These are phyloP conservation scores for Candida ponderosae DNA, from an alignment of 805 yeast species.

Conservation along the genomic window DNA sequence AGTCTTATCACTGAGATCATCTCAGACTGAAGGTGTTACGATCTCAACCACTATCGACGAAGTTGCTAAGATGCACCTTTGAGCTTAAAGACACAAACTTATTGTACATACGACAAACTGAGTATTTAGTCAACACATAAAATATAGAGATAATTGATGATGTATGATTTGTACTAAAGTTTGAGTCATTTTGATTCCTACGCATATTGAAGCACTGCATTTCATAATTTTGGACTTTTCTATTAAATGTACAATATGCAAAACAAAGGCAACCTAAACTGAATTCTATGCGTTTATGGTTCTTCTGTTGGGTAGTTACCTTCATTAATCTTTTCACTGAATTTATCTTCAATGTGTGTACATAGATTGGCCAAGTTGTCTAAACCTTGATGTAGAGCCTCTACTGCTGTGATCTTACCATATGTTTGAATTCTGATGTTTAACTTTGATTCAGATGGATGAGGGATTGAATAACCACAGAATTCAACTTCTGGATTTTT, in stretches of 20 bases:
- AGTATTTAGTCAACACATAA: too few species aligned
- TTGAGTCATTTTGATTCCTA: too few species aligned
- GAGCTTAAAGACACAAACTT: too few species aligned
- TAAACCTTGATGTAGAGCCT: slow-evolving; percentile 87
- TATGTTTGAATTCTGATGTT: slow-evolving; percentile 93
- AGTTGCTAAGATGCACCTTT: background rate
- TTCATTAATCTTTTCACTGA: slow-evolving; percentile 58
- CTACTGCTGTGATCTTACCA: slow-evolving; percentile 76
- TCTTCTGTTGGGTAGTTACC: slow-evolving; percentile 42
- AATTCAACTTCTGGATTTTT: slow-evolving; percentile 97
- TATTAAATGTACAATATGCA: too few species aligned
- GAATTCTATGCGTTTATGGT: slow-evolving; percentile 35
- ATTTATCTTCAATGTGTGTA: slow-evolving; percentile 71
- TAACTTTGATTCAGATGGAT: slow-evolving; percentile 87
- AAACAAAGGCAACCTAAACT: too few species aligned
- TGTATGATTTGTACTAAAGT: too few species aligned
- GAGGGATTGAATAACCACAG: slow-evolving; percentile 97
- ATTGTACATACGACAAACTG: too few species aligned
- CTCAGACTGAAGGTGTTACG: slow-evolving; percentile 9
- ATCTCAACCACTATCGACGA: slow-evolving; percentile 7
- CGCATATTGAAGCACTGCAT: too few species aligned
- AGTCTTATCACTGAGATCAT: slow-evolving; percentile 4
- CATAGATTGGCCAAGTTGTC: slow-evolving; percentile 80
- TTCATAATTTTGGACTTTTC: too few species aligned
- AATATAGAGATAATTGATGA: too few species aligned